These are phyloP conservation scores for Coniophora puteana DNA, from an alignment of 1,284 basidiomycete genomes.

Conservation along the genomic window DNA sequence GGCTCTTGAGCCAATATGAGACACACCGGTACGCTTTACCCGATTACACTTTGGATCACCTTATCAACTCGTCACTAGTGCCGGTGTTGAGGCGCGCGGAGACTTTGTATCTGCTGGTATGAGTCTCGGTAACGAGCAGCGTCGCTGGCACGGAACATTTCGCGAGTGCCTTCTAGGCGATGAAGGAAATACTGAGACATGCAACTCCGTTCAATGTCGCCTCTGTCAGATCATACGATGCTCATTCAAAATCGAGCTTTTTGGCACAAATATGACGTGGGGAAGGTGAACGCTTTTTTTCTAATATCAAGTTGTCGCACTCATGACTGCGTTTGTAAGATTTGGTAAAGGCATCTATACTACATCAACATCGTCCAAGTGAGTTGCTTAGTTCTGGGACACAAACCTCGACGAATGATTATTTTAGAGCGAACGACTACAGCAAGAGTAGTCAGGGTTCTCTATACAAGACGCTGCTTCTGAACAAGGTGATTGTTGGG, in stretches of 20 bases:
- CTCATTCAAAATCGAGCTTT: slow-evolving; percentile 57
- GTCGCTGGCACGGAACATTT: slow-evolving; percentile 39
- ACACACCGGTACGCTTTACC: slow-evolving; percentile 45
- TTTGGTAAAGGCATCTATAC: slow-evolving; percentile 48
- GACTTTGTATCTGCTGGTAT: slow-evolving; percentile 48
- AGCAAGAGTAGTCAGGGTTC: slow-evolving; percentile 52
- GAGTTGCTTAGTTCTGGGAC: not conserved
- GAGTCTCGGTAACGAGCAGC: slow-evolving; percentile 55
- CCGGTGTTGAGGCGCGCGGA: slow-evolving; percentile 51
- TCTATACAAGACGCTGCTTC: slow-evolving; percentile 51
- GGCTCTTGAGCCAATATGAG: slow-evolving; percentile 48
- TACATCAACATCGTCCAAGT: slow-evolving; percentile 53
- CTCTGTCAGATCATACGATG: slow-evolving; percentile 56
- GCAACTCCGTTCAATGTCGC: slow-evolving; percentile 49
- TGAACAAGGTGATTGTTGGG: slow-evolving; percentile 66
- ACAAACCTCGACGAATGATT: not conserved
- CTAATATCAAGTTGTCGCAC: not conserved
- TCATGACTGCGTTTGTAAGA: slow-evolving; percentile 24
- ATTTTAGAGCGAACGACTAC: slow-evolving; percentile 47
- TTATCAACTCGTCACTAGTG: slow-evolving; percentile 24
- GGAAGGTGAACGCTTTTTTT: slow-evolving; percentile 39
- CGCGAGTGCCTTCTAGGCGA: slow-evolving; percentile 58
- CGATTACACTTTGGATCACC: not conserved
- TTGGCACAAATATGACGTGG: slow-evolving; percentile 64
- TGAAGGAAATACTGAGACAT: slow-evolving; percentile 50